Base-by-base conservation (phyloP, 768 basidiomycete genomes). In the Rhodotorula toruloides region DNA sequence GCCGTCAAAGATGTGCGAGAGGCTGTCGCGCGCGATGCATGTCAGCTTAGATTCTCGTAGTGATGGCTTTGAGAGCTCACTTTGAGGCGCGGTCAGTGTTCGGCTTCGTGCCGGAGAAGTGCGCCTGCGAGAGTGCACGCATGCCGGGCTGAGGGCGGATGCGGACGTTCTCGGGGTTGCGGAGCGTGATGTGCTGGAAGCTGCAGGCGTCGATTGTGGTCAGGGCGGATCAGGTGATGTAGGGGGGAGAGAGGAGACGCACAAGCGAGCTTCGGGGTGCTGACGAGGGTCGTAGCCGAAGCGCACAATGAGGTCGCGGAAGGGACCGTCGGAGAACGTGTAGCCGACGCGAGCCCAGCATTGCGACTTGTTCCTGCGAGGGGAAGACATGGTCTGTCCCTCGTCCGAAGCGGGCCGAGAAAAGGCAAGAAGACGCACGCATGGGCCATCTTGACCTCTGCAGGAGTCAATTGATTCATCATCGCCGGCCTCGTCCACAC, bases 311-410 rank as follows among this genome's bases (percentile, higher is more conserved):
- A 89, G 88, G 72, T 97, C 93, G 46, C 91, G 83, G 87, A 89
- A 98, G 5, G 93, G 92, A 0, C 96, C 96, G 71, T 96, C 93
- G 71, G 87, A 84, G 75, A 97, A 93, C 14, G 89, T 87, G 74
- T 93, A 99, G 60, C 86, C 87, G 7, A 88, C 37, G n/a, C 60
- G 53, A 0, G 72, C 56, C 42, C 66, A 57, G 22, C 64, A 55
- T n/a, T n/a, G n/a, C 9, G 53, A 32, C 57, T 74, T 75, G 46
- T 63, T 54, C 47, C 70, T 74, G 65, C 22, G 12, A 34, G n/a
- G n/a, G 14, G 6, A 42, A 55, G 54, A 9, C 34, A 22, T 9
- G n/a, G 9, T n/a, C 19, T 11, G 19, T 11, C 8, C 8, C 8
- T 12, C 9, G 21, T 9, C 14, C 44, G 25, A 46, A n/a, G 37